Evolutionary conservation across 768 basidiomycete species (phyloP).

Genomic region (Suillus decipiens): DNA sequence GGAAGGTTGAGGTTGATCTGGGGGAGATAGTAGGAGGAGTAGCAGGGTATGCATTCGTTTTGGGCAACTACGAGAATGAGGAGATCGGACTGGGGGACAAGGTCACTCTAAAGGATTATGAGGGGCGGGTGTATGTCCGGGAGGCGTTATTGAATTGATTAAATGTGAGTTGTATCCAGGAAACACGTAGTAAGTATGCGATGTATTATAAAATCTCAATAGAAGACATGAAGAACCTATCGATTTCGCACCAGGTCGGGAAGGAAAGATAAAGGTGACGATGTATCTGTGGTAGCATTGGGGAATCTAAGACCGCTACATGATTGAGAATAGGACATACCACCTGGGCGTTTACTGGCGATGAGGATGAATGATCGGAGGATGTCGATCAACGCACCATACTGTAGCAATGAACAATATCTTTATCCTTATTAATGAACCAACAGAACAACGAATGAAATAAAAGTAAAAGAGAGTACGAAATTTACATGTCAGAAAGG

Average conservation of each 20-base stretch:
- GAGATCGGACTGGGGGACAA: constrained; percentile 8
- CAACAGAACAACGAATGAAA: no score
- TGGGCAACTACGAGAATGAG: constrained; percentile 28
- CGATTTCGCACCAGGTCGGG: not conserved
- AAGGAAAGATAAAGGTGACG: not conserved
- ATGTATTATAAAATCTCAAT: not conserved
- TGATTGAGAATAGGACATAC: not conserved
- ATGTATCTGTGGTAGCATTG: not conserved
- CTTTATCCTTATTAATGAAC: no score
- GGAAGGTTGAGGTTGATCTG: constrained; percentile 22
- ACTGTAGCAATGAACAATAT: no score
- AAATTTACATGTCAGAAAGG: no score
- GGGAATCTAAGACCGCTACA: not conserved
- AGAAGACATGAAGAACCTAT: not conserved
- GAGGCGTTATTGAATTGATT: constrained; percentile 3
- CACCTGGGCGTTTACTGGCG: no score
- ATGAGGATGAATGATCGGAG: no score
- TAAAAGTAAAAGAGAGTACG: no score
- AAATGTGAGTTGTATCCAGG: not conserved
- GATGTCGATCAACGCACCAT: no score
- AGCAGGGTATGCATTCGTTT: constrained; percentile 16
- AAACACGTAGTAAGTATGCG: not conserved
- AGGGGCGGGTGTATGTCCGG: constrained; percentile 29
- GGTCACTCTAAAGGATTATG: constrained; percentile 28
- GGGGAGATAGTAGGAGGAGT: constrained; percentile 7